Evolutionary conservation across 768 basidiomycete species (phyloP).

Genomic region (Hortiboletus campestris): DNA sequence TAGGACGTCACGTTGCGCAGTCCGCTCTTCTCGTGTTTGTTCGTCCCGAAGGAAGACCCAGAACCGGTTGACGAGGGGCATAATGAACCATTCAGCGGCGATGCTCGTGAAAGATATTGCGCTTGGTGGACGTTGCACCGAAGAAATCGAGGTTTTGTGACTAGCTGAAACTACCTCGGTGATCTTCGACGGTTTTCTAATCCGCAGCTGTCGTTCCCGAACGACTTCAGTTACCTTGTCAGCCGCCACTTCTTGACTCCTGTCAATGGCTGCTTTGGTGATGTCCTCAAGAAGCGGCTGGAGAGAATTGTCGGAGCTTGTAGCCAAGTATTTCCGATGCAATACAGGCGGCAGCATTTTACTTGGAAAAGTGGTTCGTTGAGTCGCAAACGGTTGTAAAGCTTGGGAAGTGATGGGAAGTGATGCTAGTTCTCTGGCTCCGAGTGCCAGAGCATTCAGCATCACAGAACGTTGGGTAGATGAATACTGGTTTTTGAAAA

Average conservation of each 20-base stretch:
- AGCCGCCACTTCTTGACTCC: slow-evolving; percentile 50
- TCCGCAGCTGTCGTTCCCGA: slow-evolving; percentile 72
- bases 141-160: slow-evolving; percentile 16
- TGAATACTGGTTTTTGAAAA: slow-evolving; percentile 93
- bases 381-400: slow-evolving; percentile 31
- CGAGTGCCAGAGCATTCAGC: slow-evolving; percentile 82
- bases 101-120: slow-evolving; percentile 57
- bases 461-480: slow-evolving; percentile 80
- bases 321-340: slow-evolving; percentile 64
- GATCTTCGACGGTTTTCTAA: slow-evolving; percentile 50
- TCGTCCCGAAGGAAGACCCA: slow-evolving; percentile 92
- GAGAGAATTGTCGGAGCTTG: slow-evolving; percentile 42
- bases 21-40: slow-evolving; percentile 70
- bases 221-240: slow-evolving; percentile 59
- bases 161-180: slow-evolving; percentile 37
- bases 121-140: slow-evolving; percentile 3
- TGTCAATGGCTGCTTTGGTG: slow-evolving; percentile 60
- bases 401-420: slow-evolving; percentile 33
- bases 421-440: slow-evolving; percentile 78
- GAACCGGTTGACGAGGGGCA: slow-evolving; percentile 90
- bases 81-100: slow-evolving; percentile 85
- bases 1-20: slow-evolving; percentile 51
- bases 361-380: slow-evolving; percentile 66
- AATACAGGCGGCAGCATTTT: slow-evolving; percentile 71
- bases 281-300: slow-evolving; percentile 62